phyloP scores from a whole-genome alignment of 768 basidiomycete genomes.

The Russula foetens region DNA sequence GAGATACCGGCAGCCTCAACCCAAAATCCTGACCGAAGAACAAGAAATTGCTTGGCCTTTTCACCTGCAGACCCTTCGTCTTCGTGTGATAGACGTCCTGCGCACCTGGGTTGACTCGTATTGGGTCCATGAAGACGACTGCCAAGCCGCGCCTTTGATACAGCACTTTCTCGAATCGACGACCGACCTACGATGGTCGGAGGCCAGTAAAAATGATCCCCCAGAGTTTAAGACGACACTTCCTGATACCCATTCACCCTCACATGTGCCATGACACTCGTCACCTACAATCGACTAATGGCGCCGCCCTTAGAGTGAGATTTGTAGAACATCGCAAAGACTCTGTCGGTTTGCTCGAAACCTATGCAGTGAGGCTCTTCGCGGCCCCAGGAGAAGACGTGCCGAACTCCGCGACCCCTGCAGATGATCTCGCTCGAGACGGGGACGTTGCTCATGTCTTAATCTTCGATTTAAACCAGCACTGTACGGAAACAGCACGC shows the following conservation, averaged over 20 bases:
- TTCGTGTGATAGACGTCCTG: background rate
- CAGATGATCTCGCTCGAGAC: conserved; percentile 14
- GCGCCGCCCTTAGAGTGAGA: background rate
- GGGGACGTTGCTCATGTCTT: conserved; percentile 25
- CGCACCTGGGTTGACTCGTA: conserved; percentile 1
- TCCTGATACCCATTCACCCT: no score
- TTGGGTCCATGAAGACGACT: conserved; percentile 34
- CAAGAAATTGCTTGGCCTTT: conserved; percentile 46
- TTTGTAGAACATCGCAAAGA: background rate
- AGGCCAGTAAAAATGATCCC: background rate
- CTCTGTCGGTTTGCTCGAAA: background rate
- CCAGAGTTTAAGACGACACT: background rate
- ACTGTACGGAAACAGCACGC: conserved; percentile 37
- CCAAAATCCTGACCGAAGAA: background rate
- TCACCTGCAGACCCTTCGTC: conserved; percentile 32
- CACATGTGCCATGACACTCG: no score
- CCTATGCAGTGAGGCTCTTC: background rate
- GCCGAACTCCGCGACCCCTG: conserved; percentile 24
- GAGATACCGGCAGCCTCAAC: conserved; percentile 41
- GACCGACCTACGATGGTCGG: background rate
- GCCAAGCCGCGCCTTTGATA: conserved; percentile 27
- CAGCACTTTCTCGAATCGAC: conserved; percentile 21
- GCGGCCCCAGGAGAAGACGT: background rate
- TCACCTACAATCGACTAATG: no score
- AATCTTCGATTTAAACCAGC: conserved; percentile 30